Evolutionary conservation across 305 asterid species (phyloP), one percentile per base, ranked within the genome.

Genomic region (Solanum hybrid): DNA sequence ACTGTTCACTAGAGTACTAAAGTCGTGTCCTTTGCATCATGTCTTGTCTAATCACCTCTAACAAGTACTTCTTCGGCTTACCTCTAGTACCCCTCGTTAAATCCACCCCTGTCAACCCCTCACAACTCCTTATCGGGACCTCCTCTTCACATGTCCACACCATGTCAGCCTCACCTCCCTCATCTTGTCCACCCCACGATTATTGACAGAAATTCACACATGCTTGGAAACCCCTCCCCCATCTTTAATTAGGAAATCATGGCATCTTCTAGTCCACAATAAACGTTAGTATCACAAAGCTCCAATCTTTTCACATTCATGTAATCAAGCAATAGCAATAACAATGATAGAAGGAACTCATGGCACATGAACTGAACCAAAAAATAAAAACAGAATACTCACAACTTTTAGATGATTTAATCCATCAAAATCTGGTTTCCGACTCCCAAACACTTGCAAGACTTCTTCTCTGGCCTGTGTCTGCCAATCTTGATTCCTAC

Each of bases 401-500:
- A 89, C 89, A 40, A 89, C 29, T 38, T 73, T 72, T 17, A 85
- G 81, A 13, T 24, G 89, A 76, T 86, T 86, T 66, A 86, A 86
- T 46, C 85, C 69, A 6, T 89, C 16, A 77, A 85, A 89, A 31
- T 89, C 89, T 10, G 87, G 89, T 32, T 73, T 60, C n/a, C 6
- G 42, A 12, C 32, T 85, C 12, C 89, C 89, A 75, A 89, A 86
- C 26, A 89, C 91, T 35, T 56, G 79, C 71, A 56, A 56, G 27
- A 89, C 34, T 81, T 89, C 91, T 64, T 86, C 89, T 60, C 87
- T 75, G 22, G 89, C 91, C 42, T 42, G 42, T 13, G 76, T 16
- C 79, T 89, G 86, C 90, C 90, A 89, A 46, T 89, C 90, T 56
- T 64, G 69, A 46, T 71, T 27, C 36, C 71, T 84, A 56, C 90